A percentile compares a stretch with the other conserved stretches of the same genome.
These are phyloP conservation scores for Fusarium irregulare DNA, from an alignment of 2,329 filamentous ascomycete genomes.

Conservation along the genomic window DNA sequence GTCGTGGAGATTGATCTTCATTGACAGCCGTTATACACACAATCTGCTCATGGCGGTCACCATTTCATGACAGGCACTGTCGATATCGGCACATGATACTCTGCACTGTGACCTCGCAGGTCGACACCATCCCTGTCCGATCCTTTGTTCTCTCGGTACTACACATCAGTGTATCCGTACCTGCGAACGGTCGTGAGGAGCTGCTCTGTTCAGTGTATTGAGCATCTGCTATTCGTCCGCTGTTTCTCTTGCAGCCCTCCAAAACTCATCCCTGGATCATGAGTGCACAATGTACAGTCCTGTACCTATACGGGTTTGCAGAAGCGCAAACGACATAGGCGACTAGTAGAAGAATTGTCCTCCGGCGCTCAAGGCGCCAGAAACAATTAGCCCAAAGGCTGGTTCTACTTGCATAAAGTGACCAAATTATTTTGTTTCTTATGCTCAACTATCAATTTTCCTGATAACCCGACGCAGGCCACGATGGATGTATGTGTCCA, in stretches of 20 bases:
- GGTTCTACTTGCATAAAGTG: background rate
- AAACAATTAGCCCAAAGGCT: background rate
- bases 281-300: slow-evolving; percentile 8
- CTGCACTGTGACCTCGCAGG: slow-evolving; percentile 36
- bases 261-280: slow-evolving; percentile 30
- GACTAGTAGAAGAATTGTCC: background rate
- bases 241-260: slow-evolving; percentile 36
- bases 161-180: background rate
- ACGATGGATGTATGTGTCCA: slow-evolving; percentile 27
- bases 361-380: background rate
- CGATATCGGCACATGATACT: slow-evolving; percentile 30
- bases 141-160: slow-evolving; percentile 21
- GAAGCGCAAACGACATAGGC: slow-evolving; percentile 19
- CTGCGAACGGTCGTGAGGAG: slow-evolving; percentile 31
- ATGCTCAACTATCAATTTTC: background rate
- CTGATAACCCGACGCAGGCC: background rate
- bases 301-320: slow-evolving; percentile 44
- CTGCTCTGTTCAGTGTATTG: slow-evolving; percentile 26
- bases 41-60: slow-evolving; percentile 34
- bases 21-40: slow-evolving; percentile 18
- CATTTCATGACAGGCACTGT: slow-evolving; percentile 32
- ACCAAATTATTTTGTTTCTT: background rate
- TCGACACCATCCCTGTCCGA: slow-evolving; percentile 17
- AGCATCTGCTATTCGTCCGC: slow-evolving; percentile 38
- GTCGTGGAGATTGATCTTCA: slow-evolving; percentile 41